Base-by-base conservation (phyloP, 1,284 basidiomycete species). In the Sphaerobolus stellatus region DNA sequence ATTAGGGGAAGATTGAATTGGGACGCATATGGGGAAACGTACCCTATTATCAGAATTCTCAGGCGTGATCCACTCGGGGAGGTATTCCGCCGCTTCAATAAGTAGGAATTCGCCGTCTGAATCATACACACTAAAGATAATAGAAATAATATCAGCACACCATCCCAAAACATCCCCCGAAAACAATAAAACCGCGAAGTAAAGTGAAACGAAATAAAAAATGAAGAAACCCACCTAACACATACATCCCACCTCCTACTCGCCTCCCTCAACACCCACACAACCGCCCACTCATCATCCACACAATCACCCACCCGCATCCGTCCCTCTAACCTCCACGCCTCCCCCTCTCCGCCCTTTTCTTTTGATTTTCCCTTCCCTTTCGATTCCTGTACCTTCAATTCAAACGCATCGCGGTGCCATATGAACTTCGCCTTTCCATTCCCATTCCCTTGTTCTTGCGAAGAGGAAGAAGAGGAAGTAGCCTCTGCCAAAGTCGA, bases 31-130 rank as follows among this genome's bases (percentile, higher is more conserved):
- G 4, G 4, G 29, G 14, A 56, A 61, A 77, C 88, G 72, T 73
- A 94, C 92, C 76, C 97, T 86, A 72, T 98, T 96, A 66, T 88
- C 83, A 40, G 93, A 87, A 67, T 95, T 94, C 43, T 86, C 81
- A 1, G 96, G 97, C 11, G 87, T 88, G 43, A 98, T 84, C 97
- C 96, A 99, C 1, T 79, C 74, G 4, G 96, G 95, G 9, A 99
- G 75, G 47, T 77, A 80, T 53, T 98, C 90, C 9, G 97, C 97
- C 3, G 93, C 96, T 73, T 99, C 96, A 59, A 99, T 98, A 57
- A 99, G 80, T 38, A 99, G 71, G 66, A 99, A 98, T 64, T 99
- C 92, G 28, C 97, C 97, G 69, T 99, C 96, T 4, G 90, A 87
- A 71, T 98, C 96, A 58, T 82, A 84, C 1, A 89, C 80, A 61